A percentile compares a stretch with the other conserved stretches of the same genome.
Conservation (phyloP, 345 rosid genomes). For the Eucalyptus polybractea region DNA sequence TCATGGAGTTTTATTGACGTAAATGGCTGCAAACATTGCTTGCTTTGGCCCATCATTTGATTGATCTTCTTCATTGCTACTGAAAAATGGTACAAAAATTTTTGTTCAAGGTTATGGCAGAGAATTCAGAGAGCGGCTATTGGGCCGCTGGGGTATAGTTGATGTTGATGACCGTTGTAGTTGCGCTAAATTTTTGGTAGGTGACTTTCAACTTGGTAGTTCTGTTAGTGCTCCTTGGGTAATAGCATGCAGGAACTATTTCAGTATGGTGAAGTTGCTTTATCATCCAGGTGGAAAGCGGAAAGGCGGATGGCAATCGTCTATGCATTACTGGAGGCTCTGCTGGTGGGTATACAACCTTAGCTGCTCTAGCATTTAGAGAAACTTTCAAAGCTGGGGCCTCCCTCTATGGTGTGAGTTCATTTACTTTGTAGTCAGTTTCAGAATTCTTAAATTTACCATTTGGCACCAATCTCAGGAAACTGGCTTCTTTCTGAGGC, state of each 20-base stretch:
- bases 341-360: conserved; percentile 94
- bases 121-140: conserved; percentile 79
- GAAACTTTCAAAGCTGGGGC: conserved; percentile 88
- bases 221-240: neutral
- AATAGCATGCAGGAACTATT: neutral
- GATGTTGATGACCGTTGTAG: conserved; percentile 95
- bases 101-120: conserved; percentile 75
- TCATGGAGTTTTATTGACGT: neutral
- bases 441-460: neutral
- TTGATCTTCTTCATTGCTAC: neutral
- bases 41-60: neutral
- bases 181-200: conserved; percentile 85
- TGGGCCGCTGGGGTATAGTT: conserved; percentile 75
- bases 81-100: neutral
- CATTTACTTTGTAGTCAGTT: neutral
- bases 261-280: neutral
- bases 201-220: neutral
- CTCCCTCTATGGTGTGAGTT: conserved; percentile 80
- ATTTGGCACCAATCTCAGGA: neutral
- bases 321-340: conserved; percentile 96
- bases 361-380: conserved; percentile 87
- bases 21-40: neutral
- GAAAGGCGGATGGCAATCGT: conserved; percentile 62
- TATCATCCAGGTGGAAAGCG: conserved; percentile 51
- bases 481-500: neutral